phyloP scores from a whole-genome alignment of 176 grass and related monocot species.

The Aegilops bicornis region DNA sequence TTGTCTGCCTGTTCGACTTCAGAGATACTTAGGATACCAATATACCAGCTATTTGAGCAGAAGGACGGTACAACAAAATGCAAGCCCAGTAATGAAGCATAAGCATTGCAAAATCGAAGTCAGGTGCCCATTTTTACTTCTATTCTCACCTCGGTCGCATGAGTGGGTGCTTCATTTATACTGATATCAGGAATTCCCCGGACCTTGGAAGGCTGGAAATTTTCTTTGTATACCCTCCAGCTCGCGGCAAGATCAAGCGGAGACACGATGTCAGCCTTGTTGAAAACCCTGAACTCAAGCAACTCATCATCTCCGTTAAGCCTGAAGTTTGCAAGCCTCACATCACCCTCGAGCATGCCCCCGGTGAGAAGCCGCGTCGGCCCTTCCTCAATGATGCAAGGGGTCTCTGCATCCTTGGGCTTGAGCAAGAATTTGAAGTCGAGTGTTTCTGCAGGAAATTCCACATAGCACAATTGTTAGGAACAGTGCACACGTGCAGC shows the following conservation, averaged over 20 bases:
- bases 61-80: slow-evolving; percentile 1
- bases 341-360: slow-evolving; percentile 82
- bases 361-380: slow-evolving; percentile 63
- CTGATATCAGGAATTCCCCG: slow-evolving; percentile 90
- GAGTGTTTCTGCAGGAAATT: slow-evolving; percentile 63
- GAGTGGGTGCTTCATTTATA: slow-evolving; percentile 68
- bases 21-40: slow-evolving; percentile 5
- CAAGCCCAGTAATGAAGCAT: not conserved
- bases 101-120: not conserved
- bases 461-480: not conserved
- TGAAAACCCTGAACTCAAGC: slow-evolving; percentile 82
- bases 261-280: slow-evolving; percentile 86
- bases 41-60: slow-evolving; percentile 5
- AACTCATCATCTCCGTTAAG: slow-evolving; percentile 62
- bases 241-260: slow-evolving; percentile 93
- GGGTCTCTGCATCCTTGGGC: slow-evolving; percentile 58
- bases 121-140: not conserved
- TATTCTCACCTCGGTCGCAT: slow-evolving; percentile 52
- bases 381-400: slow-evolving; percentile 85
- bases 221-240: slow-evolving; percentile 95
- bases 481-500: not conserved
- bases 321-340: slow-evolving; percentile 74
- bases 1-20: not conserved
- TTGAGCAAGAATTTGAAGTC: slow-evolving; percentile 97
- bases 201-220: slow-evolving; percentile 81